Evolutionary conservation across 768 basidiomycete species (phyloP).

Genomic region (Royoungia palumana): DNA sequence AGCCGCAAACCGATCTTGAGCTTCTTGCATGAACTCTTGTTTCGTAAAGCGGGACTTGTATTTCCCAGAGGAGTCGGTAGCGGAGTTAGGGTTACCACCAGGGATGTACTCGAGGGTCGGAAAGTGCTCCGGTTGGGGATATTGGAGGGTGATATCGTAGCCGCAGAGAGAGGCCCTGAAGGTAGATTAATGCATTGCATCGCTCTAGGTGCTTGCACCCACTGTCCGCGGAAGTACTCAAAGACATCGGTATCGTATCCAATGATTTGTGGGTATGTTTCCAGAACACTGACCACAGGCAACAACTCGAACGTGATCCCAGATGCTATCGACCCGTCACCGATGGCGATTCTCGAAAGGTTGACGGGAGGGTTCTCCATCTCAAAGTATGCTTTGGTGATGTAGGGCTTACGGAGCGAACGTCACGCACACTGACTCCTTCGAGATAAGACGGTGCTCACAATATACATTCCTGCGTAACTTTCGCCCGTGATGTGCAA

Average conservation of each 20-base stretch:
- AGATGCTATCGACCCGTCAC: conserved; percentile 61
- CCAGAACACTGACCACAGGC: conserved; percentile 57
- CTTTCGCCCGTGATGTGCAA: conserved; percentile 70
- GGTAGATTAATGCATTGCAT: not conserved
- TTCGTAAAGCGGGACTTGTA: conserved; percentile 20
- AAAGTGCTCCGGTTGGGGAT: conserved; percentile 57
- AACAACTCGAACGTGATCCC: conserved; percentile 48
- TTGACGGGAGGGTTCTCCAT: conserved; percentile 63
- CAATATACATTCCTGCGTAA: conserved; percentile 72
- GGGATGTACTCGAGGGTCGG: conserved; percentile 30
- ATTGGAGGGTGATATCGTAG: conserved; percentile 64
- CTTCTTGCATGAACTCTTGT: conserved; percentile 20
- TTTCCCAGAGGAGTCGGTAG: not conserved
- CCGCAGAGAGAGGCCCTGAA: conserved; percentile 59
- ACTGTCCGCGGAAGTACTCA: conserved; percentile 69
- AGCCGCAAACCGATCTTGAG: conserved; percentile 17
- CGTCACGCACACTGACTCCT: not conserved
- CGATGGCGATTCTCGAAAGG: conserved; percentile 65
- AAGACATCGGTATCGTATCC: conserved; percentile 66
- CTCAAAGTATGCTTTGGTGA: conserved; percentile 66
- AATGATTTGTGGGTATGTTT: conserved; percentile 76
- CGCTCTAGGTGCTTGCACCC: conserved; percentile 23
- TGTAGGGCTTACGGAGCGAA: conserved; percentile 54
- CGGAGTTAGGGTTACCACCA: conserved; percentile 13
- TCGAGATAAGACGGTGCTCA: conserved; percentile 28